A percentile compares a stretch with the other conserved stretches of the same genome.
phyloP scores from a whole-genome alignment of 495 filamentous ascomycete species.

The Durotheca rogersii region DNA sequence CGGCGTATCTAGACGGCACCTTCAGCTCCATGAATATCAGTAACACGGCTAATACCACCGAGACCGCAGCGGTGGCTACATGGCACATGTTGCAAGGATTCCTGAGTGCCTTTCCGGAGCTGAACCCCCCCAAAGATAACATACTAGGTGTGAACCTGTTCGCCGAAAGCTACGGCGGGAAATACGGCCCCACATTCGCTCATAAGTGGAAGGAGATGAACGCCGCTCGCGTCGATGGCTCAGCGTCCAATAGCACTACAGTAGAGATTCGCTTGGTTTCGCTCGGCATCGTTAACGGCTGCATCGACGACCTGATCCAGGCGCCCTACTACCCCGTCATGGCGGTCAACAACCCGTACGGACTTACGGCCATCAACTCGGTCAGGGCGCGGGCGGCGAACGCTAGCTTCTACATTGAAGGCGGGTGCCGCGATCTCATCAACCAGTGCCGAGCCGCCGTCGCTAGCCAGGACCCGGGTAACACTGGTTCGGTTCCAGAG shows the following conservation, averaged over 20 bases:
- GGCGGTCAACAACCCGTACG: slow-evolving; percentile 75
- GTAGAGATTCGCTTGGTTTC: slow-evolving; percentile 58
- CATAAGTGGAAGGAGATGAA: slow-evolving; percentile 64
- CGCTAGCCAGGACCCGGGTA: slow-evolving; percentile 44
- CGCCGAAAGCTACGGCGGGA: slow-evolving; percentile 64
- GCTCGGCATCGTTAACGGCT: slow-evolving; percentile 69
- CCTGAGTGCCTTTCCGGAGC: slow-evolving; percentile 64
- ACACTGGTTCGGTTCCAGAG: slow-evolving; percentile 42
- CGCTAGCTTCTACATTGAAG: slow-evolving; percentile 46
- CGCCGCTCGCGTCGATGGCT: slow-evolving; percentile 48
- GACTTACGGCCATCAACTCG: slow-evolving; percentile 59
- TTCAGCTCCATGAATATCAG: slow-evolving; percentile 56
- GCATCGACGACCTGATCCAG: slow-evolving; percentile 72
- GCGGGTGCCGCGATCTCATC: slow-evolving; percentile 56
- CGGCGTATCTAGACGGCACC: slow-evolving; percentile 58
- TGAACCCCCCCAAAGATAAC: slow-evolving; percentile 49
- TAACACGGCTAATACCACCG: slow-evolving; percentile 64
- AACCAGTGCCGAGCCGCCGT: slow-evolving; percentile 50
- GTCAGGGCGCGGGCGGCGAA: slow-evolving; percentile 41
- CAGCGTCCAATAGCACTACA: slow-evolving; percentile 46
- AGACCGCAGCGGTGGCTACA: slow-evolving; percentile 60
- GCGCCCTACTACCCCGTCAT: slow-evolving; percentile 64
- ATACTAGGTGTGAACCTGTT: slow-evolving; percentile 61
- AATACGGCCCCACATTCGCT: slow-evolving; percentile 64
- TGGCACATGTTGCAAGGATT: slow-evolving; percentile 75